Base-by-base conservation (phyloP, 768 basidiomycete species). In the Harrya chromipes region DNA sequence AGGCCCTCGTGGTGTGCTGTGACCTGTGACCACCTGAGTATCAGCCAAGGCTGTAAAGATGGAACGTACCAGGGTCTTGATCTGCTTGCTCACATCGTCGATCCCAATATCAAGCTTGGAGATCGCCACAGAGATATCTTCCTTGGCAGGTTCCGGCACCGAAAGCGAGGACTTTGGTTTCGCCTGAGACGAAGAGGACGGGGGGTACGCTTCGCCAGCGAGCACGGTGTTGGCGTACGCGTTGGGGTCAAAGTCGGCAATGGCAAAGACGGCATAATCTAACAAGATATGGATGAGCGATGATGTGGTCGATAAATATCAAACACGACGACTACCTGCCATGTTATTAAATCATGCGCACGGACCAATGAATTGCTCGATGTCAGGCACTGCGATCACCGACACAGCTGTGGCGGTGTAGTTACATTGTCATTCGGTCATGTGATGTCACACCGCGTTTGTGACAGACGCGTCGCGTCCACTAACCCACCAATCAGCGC, bases 181-280 rank as follows among this genome's bases (percentile, higher is more conserved):
- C 49, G 23, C 58, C 47, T 24, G 64, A 7, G 19, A 47, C 0
- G 58, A 68, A 69, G 66, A 62, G 49, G 68, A 71, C 43, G 76
- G 67, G 12, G 83, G 79, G 64, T 94, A 91, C 0, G 82, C 64
- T 57, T 93, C 86, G 21, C 90, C 88, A 5, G 93, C 86, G 20
- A 97, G 78, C 46, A 95, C 80, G 14, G 90, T 84, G 66, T 94
- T 94, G 3, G 94, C 94, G 65, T 94, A 97, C 36, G 88, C 87
- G 61, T 90, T 87, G 14, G 90, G 77, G 64, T 95, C 87, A 66
- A 97, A 98, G 29, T 83, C 76, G 2, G 82, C 66, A 36, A 71
- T 76, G 24, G 88, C 75, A 62, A 97, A 97, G 40, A 85, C 78
- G 14, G 83, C 64, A 61, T 93, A 87, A 56, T 93, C 91, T 85